A percentile compares a stretch with the other conserved stretches of the same genome.
These are phyloP conservation scores for Diaporthe longicolla DNA, from an alignment of 2,329 filamentous ascomycete species.

Conservation along the genomic window DNA sequence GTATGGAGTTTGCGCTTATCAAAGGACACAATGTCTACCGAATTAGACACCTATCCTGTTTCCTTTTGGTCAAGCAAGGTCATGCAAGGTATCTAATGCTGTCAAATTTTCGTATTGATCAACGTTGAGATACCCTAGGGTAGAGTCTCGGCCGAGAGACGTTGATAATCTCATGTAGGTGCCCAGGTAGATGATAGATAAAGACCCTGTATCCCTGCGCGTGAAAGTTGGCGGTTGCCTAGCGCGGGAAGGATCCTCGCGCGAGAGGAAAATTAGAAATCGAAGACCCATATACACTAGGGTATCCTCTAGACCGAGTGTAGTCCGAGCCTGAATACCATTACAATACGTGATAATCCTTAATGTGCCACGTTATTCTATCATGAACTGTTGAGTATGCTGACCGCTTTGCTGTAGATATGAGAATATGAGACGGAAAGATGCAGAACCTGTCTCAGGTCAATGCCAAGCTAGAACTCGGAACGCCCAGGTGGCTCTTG, in stretches of 20 bases:
- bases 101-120: too few species aligned
- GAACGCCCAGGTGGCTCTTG: too few species aligned
- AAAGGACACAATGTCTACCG: not conserved
- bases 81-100: too few species aligned
- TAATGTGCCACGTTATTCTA: too few species aligned
- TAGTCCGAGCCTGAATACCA: not conserved
- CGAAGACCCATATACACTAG: not conserved
- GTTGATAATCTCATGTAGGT: not conserved
- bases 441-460: not conserved
- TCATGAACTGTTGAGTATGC: too few species aligned
- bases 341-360: not conserved
- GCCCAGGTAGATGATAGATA: not conserved
- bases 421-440: too few species aligned
- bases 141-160: not conserved
- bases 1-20: too few species aligned
- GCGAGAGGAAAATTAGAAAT: conserved; percentile 22
- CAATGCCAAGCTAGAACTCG: not conserved
- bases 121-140: too few species aligned
- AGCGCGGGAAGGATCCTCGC: conserved; percentile 20
- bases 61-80: too few species aligned
- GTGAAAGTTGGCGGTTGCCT: conserved; percentile 22
- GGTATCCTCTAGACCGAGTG: not conserved
- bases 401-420: too few species aligned
- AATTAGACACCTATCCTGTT: too few species aligned
- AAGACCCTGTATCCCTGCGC: not conserved